Evolutionary conservation across 768 basidiomycete species (phyloP).

Genomic region (Russula sp.): DNA sequence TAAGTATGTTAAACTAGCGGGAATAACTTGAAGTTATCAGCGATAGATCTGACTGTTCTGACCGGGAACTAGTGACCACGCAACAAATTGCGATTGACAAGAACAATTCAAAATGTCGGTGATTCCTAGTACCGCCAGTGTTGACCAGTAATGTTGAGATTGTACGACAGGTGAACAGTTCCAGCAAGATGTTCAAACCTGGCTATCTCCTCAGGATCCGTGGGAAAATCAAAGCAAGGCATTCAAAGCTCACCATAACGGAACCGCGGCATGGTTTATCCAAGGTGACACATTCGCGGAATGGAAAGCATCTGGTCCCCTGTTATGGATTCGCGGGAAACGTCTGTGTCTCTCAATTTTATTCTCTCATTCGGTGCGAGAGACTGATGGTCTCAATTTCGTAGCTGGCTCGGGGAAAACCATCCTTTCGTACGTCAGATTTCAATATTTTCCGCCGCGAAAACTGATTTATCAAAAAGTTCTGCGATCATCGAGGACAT

Average conservation of each 20-base stretch:
- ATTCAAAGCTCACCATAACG: background rate
- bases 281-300: background rate
- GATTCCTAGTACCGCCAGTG: background rate
- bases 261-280: constrained; percentile 1
- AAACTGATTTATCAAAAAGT: background rate
- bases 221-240: background rate
- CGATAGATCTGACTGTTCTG: background rate
- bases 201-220: background rate
- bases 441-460: background rate
- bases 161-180: background rate
- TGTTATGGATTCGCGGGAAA: constrained; percentile 3
- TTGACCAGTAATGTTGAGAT: background rate
- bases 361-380: background rate
- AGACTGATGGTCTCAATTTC: background rate
- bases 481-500: background rate
- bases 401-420: background rate
- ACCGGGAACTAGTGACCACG: background rate
- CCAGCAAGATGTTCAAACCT: background rate
- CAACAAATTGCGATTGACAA: background rate
- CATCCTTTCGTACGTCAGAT: background rate
- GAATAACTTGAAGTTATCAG: background rate
- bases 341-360: background rate
- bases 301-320: background rate
- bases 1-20: background rate
- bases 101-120: background rate